A percentile compares a stretch with the other conserved stretches of the same genome.
Evolutionary conservation across 73 alveolate species (phyloP).

Genomic region (Paramecium octaurelia): DNA sequence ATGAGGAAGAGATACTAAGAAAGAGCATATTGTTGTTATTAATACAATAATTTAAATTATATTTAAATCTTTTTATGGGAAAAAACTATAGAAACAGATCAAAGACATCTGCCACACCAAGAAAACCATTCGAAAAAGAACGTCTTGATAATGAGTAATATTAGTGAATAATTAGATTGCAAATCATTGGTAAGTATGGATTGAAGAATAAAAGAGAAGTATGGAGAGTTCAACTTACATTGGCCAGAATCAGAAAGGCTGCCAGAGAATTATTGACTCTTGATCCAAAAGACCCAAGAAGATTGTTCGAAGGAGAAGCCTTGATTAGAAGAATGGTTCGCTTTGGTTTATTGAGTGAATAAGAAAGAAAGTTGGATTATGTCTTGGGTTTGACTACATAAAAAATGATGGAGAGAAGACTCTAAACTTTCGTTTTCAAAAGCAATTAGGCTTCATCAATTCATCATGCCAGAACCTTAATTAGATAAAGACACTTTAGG

Average conservation of each 20-base stretch:
- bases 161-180: constrained; percentile 58
- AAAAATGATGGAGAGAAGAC: constrained; percentile 97
- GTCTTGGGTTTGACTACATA: constrained; percentile 93
- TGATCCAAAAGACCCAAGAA: constrained; percentile 93
- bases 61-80: constrained; percentile 53
- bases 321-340: constrained; percentile 96
- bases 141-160: constrained; percentile 85
- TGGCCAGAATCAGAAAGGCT: constrained; percentile 98
- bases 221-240: constrained; percentile 92
- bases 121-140: constrained; percentile 95
- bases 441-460: constrained; percentile 78
- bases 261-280: constrained; percentile 96
- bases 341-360: constrained; percentile 89
- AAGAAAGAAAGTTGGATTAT: constrained; percentile 95
- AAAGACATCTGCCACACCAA: constrained; percentile 87
- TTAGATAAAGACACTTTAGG: constrained; percentile 95
- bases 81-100: constrained; percentile 49
- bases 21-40: not conserved
- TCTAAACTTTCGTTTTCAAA: constrained; percentile 94
- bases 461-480: constrained; percentile 97
- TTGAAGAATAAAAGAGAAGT: constrained; percentile 98
- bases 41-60: not conserved
- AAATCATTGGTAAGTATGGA: constrained; percentile 96
- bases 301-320: constrained; percentile 96
- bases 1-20: not conserved